Evolutionary conservation across 768 basidiomycete species (phyloP).

Genomic region (Agaricus sinodeliciosus): DNA sequence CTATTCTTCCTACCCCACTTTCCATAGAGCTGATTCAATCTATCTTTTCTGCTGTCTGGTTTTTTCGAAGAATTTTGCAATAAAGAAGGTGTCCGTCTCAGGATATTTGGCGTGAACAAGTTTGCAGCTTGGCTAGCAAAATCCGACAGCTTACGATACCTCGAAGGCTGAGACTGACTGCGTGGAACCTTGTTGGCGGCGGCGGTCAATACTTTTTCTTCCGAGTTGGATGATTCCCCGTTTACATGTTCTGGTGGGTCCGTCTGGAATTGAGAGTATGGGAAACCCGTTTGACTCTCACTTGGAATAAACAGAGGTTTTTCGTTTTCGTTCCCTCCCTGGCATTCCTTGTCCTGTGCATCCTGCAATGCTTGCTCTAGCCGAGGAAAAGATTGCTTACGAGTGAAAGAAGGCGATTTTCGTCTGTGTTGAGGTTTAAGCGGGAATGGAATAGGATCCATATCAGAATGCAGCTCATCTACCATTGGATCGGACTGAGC

Average conservation of each 20-base stretch:
- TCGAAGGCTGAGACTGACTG: conserved; percentile 4
- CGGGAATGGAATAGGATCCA: conserved; percentile 6
- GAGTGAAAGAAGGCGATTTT: neutral
- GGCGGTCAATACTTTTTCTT: conserved; percentile 29
- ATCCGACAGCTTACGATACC: conserved; percentile 42
- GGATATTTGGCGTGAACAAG: conserved; percentile 20
- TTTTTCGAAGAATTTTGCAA: conserved; percentile 23
- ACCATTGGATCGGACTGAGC: conserved; percentile 16
- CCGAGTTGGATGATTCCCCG: conserved; percentile 28
- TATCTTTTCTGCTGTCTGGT: conserved; percentile 18
- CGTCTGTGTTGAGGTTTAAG: conserved; percentile 4
- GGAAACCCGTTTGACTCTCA: conserved; percentile 47
- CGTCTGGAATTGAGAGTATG: conserved; percentile 41
- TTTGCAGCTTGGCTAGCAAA: conserved; percentile 35
- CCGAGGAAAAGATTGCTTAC: neutral
- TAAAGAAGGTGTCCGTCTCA: conserved; percentile 15
- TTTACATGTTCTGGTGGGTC: neutral
- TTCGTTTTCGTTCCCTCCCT: neutral
- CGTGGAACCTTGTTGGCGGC: conserved; percentile 16
- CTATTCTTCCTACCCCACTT: conserved; percentile 24
- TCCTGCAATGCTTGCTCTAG: neutral
- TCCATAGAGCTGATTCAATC: conserved; percentile 32
- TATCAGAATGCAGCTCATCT: conserved; percentile 24
- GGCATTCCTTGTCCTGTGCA: neutral
- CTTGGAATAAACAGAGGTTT: conserved; percentile 44